phyloP scores from a whole-genome alignment of 352 stramenopile genomes.

The Phytophthora tubulina region DNA sequence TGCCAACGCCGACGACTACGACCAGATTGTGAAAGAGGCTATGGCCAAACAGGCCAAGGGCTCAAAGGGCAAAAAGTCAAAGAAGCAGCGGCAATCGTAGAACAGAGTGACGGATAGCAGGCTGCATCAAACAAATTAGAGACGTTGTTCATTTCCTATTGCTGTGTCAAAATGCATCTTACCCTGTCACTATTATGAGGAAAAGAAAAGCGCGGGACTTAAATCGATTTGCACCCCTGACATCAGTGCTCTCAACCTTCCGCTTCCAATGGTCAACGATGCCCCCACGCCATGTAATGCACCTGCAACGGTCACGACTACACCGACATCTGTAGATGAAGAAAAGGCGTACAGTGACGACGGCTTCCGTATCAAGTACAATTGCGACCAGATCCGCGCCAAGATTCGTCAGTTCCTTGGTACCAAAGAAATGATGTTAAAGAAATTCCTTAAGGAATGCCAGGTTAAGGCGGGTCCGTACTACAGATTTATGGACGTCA shows the following conservation, averaged over 20 bases:
- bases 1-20: slow-evolving; percentile 81
- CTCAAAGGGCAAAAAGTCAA: slow-evolving; percentile 40
- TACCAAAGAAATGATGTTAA: slow-evolving; percentile 54
- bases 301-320: neutral
- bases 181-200: too few relatives aligned
- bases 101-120: slow-evolving; percentile 24
- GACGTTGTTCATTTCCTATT: slow-evolving; percentile 28
- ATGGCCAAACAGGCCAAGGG: slow-evolving; percentile 61
- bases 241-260: too few relatives aligned
- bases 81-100: slow-evolving; percentile 51
- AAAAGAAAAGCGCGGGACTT: too few relatives aligned
- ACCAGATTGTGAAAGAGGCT: slow-evolving; percentile 71
- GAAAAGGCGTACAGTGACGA: slow-evolving; percentile 26
- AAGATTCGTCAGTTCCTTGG: slow-evolving; percentile 54
- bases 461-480: slow-evolving; percentile 52
- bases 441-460: slow-evolving; percentile 46
- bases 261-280: neutral
- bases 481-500: slow-evolving; percentile 56
- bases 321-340: neutral
- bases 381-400: slow-evolving; percentile 52
- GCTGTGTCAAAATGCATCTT: neutral
- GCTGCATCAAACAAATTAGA: slow-evolving; percentile 34
- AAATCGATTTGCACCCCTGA: neutral
- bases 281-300: neutral
- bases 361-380: slow-evolving; percentile 28